Evolutionary conservation across 2,329 filamentous ascomycete genomes (phyloP), one percentile per base, ranked within the genome.

Genomic region (Penicillium frequentans): DNA sequence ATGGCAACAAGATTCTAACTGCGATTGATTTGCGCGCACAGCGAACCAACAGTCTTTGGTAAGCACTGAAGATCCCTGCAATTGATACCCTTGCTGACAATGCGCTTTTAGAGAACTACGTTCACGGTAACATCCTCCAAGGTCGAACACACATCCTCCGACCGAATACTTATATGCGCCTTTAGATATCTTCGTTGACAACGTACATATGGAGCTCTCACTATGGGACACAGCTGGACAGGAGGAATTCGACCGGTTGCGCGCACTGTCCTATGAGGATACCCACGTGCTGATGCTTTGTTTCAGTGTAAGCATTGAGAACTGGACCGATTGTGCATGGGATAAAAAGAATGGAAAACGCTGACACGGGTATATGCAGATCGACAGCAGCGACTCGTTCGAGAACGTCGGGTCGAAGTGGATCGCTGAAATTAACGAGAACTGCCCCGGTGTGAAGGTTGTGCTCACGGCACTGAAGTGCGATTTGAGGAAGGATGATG

Each of bases 351-450:
- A 50, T 8, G 5, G 39, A 46, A 43, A n/a, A 13, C 42, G 27
- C 53, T 47, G 23, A 52, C 51, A 44, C 19, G 39, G 26, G 10
- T 46, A 42, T 49, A 39, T 60, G 62, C 59, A 85, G 83, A 83
- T 98, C 73, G 95, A 99, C 77, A 96, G 91, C 73, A 91, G 90
- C 66, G 93, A 97, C 76, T 97, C 93, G 3, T 86, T 99, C 60
- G 95, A 99, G 76, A 99, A 99, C 84, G 92, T 99, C 60, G 92
- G 96, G 76, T 93, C 91, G 67, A 99, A 99, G 79, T 99, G 95
- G 95, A 91, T 97, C 5, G 90, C 91, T 61, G 95, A 99, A 77
- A 99, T 99, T 65, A 90, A 93, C 61, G 95, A 99, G 78, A 97
- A 99, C 79, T 98, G 95, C 77, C 91, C 92, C 1, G 91, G 90